Evolutionary conservation across 495 filamentous ascomycete species (phyloP), one percentile per base, ranked within the genome.

Genomic region (Aspergillus carlsbadensis): DNA sequence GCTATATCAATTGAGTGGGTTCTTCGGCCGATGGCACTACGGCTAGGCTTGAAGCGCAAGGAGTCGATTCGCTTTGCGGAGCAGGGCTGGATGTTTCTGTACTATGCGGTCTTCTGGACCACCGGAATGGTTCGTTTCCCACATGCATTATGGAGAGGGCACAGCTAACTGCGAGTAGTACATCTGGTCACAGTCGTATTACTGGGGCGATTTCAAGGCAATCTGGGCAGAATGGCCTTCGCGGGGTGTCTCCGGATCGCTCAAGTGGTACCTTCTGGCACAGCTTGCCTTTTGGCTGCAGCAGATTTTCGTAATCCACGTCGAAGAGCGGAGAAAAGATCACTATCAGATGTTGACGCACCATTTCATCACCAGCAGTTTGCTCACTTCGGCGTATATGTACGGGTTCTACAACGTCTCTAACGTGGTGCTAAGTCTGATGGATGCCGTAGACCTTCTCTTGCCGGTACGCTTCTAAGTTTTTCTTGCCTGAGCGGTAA

Each of bases 271-370:
- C 67, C 90, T 96, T 60, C 79, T 98, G 42, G 88, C 87, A 22
- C 92, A 98, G 70, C 87, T 92, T 64, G 85, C 90, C 14, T 98
- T 98, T 67, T 96, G 91, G 85, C 63, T 97, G 17, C 95, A 98
- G 71, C 91, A 96, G 74, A 88, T 98, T 57, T 71, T 98, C 37
- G 90, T 96, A 43, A 87, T 98, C 65, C 87, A 98, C 71, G 88
- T 98, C 56, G 95, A 98, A 69, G 87, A 95, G 72, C 82, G 88
- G 58, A 80, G 94, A 48, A 98, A 98, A 71, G 94, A 98, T 64
- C 87, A 96, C 70, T 87, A 84, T 68, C 94, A 98, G 69, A 91
- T 95, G 95, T 85, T 98, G 54, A 87, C 85, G 10, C 94, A 98
- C 70, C 94, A 98, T 70, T 75, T 77, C 17, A 80, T 98, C 40